Percentiles rank a stretch among this genome's conserved stretches.
Conservation (phyloP, 495 filamentous ascomycete species). For the Thermochaetoides thermophila region DNA sequence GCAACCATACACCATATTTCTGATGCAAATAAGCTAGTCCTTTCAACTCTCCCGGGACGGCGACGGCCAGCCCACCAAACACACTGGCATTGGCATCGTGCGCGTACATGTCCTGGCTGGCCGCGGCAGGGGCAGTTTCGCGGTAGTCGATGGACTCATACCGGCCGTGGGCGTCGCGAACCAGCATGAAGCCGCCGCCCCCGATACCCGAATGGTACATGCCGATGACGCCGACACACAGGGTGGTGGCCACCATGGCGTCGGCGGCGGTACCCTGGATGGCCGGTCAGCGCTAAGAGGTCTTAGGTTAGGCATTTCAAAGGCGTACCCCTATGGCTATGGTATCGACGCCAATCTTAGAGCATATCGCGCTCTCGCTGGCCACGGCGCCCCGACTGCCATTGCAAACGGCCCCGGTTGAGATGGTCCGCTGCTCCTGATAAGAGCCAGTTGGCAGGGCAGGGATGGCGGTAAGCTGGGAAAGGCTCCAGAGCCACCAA, state of each 20-base stretch:
- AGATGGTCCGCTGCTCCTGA: no score
- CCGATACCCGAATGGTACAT: conserved; percentile 86
- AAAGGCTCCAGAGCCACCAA: conserved; percentile 5
- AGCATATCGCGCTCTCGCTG: conserved; percentile 62
- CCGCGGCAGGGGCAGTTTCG: conserved; percentile 67
- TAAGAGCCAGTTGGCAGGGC: conserved; percentile 1
- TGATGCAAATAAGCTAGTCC: conserved; percentile 63
- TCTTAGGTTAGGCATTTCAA: not conserved
- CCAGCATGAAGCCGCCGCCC: conserved; percentile 78
- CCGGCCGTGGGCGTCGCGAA: conserved; percentile 44
- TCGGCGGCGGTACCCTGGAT: conserved; percentile 55
- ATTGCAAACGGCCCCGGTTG: no score
- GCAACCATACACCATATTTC: conserved; percentile 34
- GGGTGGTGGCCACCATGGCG: conserved; percentile 54
- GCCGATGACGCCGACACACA: conserved; percentile 65
- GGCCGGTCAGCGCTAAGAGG: not conserved
- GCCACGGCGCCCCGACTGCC: conserved; percentile 56
- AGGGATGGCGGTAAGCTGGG: conserved; percentile 1
- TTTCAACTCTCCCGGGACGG: conserved; percentile 68
- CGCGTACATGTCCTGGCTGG: conserved; percentile 66
- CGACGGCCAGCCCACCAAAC: conserved; percentile 32
- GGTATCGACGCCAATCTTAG: conserved; percentile 57
- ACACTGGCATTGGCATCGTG: conserved; percentile 23
- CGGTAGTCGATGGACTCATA: conserved; percentile 77
- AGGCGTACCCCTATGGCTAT: conserved; percentile 40